phyloP scores from a whole-genome alignment of 2,329 filamentous ascomycete species.

The Xylariaceae sp. region DNA sequence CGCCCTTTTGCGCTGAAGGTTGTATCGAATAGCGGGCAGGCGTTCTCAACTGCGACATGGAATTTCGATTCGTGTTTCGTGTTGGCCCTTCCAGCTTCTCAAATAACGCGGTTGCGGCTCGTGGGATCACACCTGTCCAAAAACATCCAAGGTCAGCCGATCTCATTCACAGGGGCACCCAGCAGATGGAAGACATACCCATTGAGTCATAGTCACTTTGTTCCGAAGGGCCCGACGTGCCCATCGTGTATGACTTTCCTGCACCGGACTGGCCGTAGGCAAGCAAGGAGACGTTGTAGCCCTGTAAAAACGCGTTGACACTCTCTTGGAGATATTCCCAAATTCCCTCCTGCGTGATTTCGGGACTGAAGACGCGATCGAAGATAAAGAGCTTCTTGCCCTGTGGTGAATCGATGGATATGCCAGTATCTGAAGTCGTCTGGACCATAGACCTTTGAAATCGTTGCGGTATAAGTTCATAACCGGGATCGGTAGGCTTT shows the following conservation, averaged over 20 bases:
- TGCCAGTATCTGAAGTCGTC: constrained; percentile 79
- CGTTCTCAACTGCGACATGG: constrained; percentile 76
- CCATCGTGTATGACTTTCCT: constrained; percentile 99
- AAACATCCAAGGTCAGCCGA: constrained; percentile 17
- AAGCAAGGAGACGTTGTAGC: constrained; percentile 97
- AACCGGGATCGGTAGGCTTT: constrained; percentile 82
- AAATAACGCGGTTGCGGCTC: constrained; percentile 84
- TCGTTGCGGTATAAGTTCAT: constrained; percentile 90
- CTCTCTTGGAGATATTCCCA: constrained; percentile 95
- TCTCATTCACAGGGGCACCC: not conserved
- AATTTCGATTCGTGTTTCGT: constrained; percentile 58
- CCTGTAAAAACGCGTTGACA: constrained; percentile 86
- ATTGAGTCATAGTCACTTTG: constrained; percentile 71
- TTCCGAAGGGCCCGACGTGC: constrained; percentile 83
- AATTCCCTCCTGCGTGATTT: constrained; percentile 82
- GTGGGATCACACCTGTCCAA: constrained; percentile 84
- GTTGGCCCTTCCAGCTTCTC: constrained; percentile 72
- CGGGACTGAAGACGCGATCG: constrained; percentile 87
- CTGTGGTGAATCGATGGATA: constrained; percentile 88
- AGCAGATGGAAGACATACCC: constrained; percentile 61
- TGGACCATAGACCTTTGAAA: constrained; percentile 94
- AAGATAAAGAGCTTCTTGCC: constrained; percentile 96
- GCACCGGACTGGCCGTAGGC: constrained; percentile 97
- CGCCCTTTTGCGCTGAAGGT: constrained; percentile 48
- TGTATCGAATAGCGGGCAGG: constrained; percentile 76